These are phyloP conservation scores for Fraxinus americana DNA, from an alignment of 257 asterid genomes.

Conservation along the genomic window DNA sequence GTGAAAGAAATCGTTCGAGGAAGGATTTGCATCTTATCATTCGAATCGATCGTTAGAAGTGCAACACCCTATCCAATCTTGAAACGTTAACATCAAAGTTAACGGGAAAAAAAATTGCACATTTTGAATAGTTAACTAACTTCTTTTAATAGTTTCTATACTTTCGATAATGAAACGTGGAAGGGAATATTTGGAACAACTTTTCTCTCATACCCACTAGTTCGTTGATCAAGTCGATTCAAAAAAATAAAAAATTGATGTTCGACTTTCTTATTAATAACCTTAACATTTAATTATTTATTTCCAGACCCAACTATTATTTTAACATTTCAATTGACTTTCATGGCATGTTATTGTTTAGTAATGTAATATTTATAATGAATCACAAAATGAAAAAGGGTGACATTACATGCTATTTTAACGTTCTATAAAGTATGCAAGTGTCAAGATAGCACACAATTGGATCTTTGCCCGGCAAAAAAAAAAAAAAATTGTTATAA, in stretches of 20 bases:
- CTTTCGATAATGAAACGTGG: no score
- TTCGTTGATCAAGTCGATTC: neutral
- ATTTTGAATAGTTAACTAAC: no score
- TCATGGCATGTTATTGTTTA: neutral
- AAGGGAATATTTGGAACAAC: neutral
- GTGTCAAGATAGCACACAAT: neutral
- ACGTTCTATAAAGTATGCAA: slow-evolving; percentile 32
- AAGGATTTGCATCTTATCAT: no score
- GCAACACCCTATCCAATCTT: no score
- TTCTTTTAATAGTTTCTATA: no score
- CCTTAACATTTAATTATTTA: neutral
- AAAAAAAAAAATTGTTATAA: no score
- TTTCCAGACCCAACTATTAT: neutral
- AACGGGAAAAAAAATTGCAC: no score
- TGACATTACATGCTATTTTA: slow-evolving; percentile 29
- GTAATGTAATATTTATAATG: neutral
- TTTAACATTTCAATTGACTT: neutral
- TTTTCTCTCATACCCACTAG: neutral
- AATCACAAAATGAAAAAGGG: neutral
- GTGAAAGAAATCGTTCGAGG: neutral
- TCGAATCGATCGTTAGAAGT: no score
- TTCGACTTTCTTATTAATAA: neutral
- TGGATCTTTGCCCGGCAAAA: no score
- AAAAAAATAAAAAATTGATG: neutral
- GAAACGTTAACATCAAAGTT: no score